Evolutionary conservation across 202 grass and related monocot genomes (phyloP), one percentile per base, ranked within the genome.

Genomic region (Sporobolus alterniflorus): DNA sequence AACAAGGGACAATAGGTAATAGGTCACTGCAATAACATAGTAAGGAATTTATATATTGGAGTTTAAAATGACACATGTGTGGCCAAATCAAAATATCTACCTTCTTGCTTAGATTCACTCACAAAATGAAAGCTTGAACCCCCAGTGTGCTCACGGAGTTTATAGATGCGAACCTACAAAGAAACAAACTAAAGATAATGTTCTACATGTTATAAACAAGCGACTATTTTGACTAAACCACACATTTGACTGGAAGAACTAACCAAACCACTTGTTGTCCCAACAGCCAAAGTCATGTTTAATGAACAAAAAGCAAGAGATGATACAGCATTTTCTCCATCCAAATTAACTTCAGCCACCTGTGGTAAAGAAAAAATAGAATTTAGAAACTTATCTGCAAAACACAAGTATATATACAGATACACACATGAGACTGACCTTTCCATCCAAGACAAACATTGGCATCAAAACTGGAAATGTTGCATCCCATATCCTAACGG

Each of bases 401-500:
- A 69, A 69, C 3, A 14, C 76, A 66, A 83, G 57, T 63, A 74
- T 72, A 46, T 40, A 70, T 26, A 76, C 3, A 24, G 28, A 29
- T 55, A 81, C 8, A 85, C 5, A 81, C 28, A 57, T 50, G 60
- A 83, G 71, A 78, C 70, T 85, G 64, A 95, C 96, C 87, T 98
- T 92, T 84, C 87, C 85, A 85, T 93, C 86, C 67, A 98, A 85
- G 67, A 91, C 84, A 90, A 93, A 98, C 87, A 98, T 90, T 71
- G 79, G 88, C 82, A 73, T 68, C 46, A 95, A 51, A 81, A 98
- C 64, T 69, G 96, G 90, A 93, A 90, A 91, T 41, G 96, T 98
- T 49, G 89, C 90, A 80, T 98, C 92, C 90, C 92, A 98, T 80
- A 98, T 91, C 95, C 89, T 95, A 85, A 98, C 90, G 71, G 92